These are phyloP conservation scores for Monilinia laxa DNA, from an alignment of 2,329 filamentous ascomycete species.

Conservation along the genomic window DNA sequence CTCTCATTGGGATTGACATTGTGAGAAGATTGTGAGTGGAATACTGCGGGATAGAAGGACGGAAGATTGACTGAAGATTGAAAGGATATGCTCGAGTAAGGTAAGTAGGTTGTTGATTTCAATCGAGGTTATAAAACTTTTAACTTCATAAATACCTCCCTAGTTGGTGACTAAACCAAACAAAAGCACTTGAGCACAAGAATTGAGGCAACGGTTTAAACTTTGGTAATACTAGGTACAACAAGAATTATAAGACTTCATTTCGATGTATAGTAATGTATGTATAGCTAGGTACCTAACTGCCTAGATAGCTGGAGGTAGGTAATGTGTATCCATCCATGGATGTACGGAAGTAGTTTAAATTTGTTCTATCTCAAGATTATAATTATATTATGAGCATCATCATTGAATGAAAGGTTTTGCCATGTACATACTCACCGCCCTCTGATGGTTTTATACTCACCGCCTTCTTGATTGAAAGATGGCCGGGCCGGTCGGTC, in stretches of 20 bases:
- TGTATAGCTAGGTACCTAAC: neutral
- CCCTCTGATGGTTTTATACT: neutral
- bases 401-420: conserved; percentile 9
- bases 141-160: neutral
- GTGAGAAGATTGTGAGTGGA: conserved; percentile 5
- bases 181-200: neutral
- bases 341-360: too few species aligned
- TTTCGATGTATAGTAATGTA: too few species aligned
- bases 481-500: too few species aligned
- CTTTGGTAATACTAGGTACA: neutral
- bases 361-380: too few species aligned
- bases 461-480: neutral
- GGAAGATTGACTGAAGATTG: neutral
- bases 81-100: neutral
- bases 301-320: too few species aligned
- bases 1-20: conserved; percentile 30
- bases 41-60: conserved; percentile 1
- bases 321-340: too few species aligned
- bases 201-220: neutral
- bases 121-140: neutral
- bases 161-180: neutral
- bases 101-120: neutral
- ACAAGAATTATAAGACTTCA: neutral
- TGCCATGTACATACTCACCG: neutral
- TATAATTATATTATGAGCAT: neutral